A percentile compares a stretch with the other conserved stretches of the same genome.
Evolutionary conservation across 768 basidiomycete genomes (phyloP).

Genomic region (Pholiota microspora): DNA sequence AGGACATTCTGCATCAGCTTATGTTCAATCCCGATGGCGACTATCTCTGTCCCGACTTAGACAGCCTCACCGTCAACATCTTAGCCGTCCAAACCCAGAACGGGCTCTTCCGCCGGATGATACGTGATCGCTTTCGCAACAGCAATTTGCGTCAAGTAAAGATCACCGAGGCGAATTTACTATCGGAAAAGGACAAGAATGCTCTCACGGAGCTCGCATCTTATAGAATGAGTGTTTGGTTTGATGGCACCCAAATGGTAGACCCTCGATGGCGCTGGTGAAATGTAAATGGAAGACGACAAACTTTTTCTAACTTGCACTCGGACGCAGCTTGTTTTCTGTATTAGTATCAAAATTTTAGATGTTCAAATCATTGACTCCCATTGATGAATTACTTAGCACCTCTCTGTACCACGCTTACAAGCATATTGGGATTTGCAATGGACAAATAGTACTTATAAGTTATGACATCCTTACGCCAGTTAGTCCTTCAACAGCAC

Average conservation of each 20-base stretch:
- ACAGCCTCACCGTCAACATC: background rate
- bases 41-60: constrained; percentile 2
- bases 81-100: background rate
- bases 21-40: background rate
- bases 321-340: too few species aligned
- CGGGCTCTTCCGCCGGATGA: constrained; percentile 4
- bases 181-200: background rate
- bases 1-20: background rate
- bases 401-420: too few species aligned
- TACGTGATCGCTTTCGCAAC: constrained; percentile 2
- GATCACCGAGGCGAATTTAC: background rate
- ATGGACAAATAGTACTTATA: too few species aligned
- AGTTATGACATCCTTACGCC: too few species aligned
- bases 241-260: background rate
- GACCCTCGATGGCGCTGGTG: constrained; percentile 3
- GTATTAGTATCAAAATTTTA: too few species aligned
- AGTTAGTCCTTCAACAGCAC: too few species aligned
- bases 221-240: constrained; percentile 5
- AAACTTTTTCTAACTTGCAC: too few species aligned
- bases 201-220: constrained; percentile 1
- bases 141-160: constrained; percentile 3
- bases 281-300: too few species aligned
- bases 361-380: too few species aligned
- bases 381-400: too few species aligned
- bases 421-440: too few species aligned